Conservation (phyloP, 2,329 filamentous ascomycete genomes). For the Exophiala mesophila region DNA sequence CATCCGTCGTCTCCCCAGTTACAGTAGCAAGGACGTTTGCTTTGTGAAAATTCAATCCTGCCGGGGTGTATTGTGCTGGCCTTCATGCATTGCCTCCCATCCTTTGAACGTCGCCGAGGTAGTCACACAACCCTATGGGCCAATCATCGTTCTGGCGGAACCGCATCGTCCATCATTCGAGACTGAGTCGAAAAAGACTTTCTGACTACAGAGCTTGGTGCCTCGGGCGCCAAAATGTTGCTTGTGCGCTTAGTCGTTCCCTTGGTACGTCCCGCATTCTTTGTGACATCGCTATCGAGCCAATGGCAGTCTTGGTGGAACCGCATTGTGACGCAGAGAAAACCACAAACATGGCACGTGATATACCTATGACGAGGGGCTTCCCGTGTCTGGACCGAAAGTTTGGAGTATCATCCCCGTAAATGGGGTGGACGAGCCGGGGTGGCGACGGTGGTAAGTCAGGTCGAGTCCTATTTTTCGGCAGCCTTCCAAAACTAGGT, state of each 20-base stretch:
- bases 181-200: constrained; percentile 4
- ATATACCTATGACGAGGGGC: constrained; percentile 3
- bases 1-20: too few relatives aligned
- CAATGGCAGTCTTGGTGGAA: constrained; percentile 5
- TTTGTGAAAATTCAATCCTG: constrained; percentile 5
- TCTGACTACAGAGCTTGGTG: not conserved
- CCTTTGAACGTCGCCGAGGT: constrained; percentile 4
- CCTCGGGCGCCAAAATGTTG: too few relatives aligned
- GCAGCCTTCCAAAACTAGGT: constrained; percentile 4
- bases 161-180: constrained; percentile 4
- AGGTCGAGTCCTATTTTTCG: constrained; percentile 2
- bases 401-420: not conserved
- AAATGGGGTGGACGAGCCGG: constrained; percentile 4
- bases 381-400: constrained; percentile 2
- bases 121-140: constrained; percentile 4
- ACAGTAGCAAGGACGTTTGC: not conserved
- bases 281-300: constrained; percentile 3
- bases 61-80: constrained; percentile 1
- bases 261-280: not conserved
- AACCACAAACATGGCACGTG: constrained; percentile 5
- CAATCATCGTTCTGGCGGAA: constrained; percentile 4
- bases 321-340: constrained; percentile 3
- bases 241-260: too few relatives aligned
- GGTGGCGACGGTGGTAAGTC: constrained; percentile 5
- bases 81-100: constrained; percentile 4